phyloP scores from a whole-genome alignment of 176 grass and related monocot species.

The Zoysia pacifica region DNA sequence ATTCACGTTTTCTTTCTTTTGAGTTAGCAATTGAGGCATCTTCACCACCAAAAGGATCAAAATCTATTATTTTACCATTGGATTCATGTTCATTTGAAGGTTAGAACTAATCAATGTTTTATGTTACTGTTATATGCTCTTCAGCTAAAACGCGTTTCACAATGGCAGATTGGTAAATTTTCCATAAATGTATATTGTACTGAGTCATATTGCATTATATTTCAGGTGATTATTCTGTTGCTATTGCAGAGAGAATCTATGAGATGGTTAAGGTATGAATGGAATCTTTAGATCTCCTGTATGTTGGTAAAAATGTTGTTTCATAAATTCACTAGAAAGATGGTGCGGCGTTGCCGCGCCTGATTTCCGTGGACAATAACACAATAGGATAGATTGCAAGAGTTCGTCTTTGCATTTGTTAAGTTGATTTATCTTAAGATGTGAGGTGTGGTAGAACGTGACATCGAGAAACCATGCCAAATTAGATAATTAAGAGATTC shows the following conservation, averaged over 20 bases:
- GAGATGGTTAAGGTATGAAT: constrained; percentile 85
- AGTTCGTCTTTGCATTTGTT: no score
- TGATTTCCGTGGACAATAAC: no score
- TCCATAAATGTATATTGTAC: constrained; percentile 2
- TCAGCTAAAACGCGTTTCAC: background rate
- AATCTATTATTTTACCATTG: constrained; percentile 67
- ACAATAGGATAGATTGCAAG: no score
- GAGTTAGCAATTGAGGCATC: constrained; percentile 90
- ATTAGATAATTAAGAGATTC: background rate
- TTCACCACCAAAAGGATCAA: constrained; percentile 86
- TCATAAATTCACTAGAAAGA: no score
- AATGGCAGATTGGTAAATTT: background rate
- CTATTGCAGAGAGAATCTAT: constrained; percentile 72
- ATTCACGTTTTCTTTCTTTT: constrained; percentile 39
- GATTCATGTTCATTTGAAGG: constrained; percentile 57
- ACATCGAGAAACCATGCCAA: no score
- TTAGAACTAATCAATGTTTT: constrained; percentile 41
- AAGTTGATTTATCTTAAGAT: no score
- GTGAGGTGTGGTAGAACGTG: no score
- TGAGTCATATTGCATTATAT: constrained; percentile 31
- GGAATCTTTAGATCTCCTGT: background rate
- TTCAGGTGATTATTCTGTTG: constrained; percentile 84
- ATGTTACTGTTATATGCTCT: background rate
- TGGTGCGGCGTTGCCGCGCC: no score
- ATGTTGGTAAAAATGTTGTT: no score